These are phyloP conservation scores for Rhizopogon salebrosus DNA, from an alignment of 768 basidiomycete species.

Conservation along the genomic window DNA sequence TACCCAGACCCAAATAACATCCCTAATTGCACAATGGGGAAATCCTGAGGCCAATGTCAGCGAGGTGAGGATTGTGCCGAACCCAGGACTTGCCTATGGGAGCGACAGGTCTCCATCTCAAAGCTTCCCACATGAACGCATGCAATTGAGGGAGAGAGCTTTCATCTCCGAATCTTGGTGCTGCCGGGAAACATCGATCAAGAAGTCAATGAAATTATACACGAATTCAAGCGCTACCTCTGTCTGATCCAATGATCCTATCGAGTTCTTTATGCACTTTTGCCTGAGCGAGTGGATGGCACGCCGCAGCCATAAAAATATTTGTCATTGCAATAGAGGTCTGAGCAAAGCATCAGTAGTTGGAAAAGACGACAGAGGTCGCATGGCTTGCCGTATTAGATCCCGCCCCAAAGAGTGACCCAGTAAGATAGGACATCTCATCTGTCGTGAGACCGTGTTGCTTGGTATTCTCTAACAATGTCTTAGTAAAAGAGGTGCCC, in stretches of 20 bases:
- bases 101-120: constrained; percentile 26
- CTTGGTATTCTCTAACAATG: constrained; percentile 43
- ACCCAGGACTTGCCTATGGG: constrained; percentile 10
- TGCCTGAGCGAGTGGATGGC: constrained; percentile 43
- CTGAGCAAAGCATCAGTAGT: constrained; percentile 3
- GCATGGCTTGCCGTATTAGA: constrained; percentile 39
- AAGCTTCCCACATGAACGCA: constrained; percentile 27
- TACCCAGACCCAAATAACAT: constrained; percentile 41
- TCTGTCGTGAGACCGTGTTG: constrained; percentile 45
- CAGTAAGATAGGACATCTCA: constrained; percentile 56
- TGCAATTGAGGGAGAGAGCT: constrained; percentile 21
- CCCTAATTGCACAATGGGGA: constrained; percentile 52
- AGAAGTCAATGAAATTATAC: neutral
- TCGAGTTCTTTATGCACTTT: constrained; percentile 49
- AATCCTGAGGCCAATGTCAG: constrained; percentile 39
- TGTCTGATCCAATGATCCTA: constrained; percentile 36
- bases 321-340: constrained; percentile 48
- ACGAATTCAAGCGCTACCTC: constrained; percentile 5
- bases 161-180: constrained; percentile 31
- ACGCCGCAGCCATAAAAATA: constrained; percentile 45
- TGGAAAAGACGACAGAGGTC: neutral
- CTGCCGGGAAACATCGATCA: constrained; percentile 10
- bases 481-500: constrained; percentile 38
- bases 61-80: neutral
- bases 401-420: constrained; percentile 56